These are phyloP conservation scores for Arthrobotrys musiformis DNA, from an alignment of 2,329 filamentous ascomycete species.

Conservation along the genomic window DNA sequence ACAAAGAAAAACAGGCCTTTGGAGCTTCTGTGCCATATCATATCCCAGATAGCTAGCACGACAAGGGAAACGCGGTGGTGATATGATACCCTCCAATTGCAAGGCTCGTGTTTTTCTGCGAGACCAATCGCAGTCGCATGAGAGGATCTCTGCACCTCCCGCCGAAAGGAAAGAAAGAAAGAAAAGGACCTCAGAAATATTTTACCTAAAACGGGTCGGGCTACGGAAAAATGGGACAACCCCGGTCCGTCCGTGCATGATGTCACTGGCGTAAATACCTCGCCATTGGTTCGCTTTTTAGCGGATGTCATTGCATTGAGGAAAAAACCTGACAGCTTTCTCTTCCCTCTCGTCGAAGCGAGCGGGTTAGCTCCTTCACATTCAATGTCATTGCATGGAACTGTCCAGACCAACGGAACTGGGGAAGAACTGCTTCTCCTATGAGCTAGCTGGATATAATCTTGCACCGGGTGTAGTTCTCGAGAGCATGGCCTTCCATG, in stretches of 20 bases:
- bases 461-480: no score
- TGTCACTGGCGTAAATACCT: conserved; percentile 40
- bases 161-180: not conserved
- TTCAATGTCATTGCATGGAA: no score
- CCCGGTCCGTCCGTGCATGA: conserved; percentile 46
- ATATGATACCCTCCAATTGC: no score
- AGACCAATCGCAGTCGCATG: conserved; percentile 14
- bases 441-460: not conserved
- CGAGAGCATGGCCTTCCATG: not conserved
- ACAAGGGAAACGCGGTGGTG: no score
- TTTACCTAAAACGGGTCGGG: conserved; percentile 12
- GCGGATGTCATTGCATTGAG: conserved; percentile 51
- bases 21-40: not conserved
- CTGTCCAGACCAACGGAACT: no score
- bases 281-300: conserved; percentile 54
- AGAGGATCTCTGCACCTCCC: not conserved
- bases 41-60: not conserved
- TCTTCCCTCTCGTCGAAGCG: not conserved
- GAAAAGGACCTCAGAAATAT: not conserved
- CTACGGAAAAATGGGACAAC: conserved; percentile 36
- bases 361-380: conserved; percentile 29
- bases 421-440: not conserved
- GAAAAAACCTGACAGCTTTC: conserved; percentile 16
- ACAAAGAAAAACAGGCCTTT: not conserved
- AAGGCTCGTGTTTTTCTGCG: not conserved